These are phyloP conservation scores for Claviceps cyperi DNA, from an alignment of 2,329 filamentous ascomycete genomes.

Conservation along the genomic window DNA sequence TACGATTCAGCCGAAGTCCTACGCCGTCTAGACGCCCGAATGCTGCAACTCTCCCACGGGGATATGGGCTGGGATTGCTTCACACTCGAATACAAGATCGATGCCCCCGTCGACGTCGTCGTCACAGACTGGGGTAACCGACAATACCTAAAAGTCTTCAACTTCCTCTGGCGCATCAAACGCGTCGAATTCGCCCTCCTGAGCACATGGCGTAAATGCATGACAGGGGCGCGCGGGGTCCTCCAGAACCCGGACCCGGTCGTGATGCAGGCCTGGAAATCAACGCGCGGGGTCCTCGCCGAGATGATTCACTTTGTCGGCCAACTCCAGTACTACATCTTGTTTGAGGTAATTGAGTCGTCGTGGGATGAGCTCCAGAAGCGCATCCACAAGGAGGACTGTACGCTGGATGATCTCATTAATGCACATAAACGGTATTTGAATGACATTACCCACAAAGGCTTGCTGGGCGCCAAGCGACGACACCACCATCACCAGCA, in stretches of 20 bases:
- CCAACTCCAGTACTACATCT: conserved; percentile 94
- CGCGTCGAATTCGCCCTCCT: conserved; percentile 88
- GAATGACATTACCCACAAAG: conserved; percentile 89
- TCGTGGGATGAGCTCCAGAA: conserved; percentile 85
- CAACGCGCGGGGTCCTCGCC: conserved; percentile 71
- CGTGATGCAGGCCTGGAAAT: conserved; percentile 74
- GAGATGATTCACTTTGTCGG: conserved; percentile 99
- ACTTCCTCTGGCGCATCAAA: conserved; percentile 97
- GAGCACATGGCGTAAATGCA: conserved; percentile 86
- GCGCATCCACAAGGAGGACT: conserved; percentile 68
- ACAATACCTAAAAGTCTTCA: conserved; percentile 97
- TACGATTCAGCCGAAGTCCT: conserved; percentile 88
- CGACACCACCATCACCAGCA: conserved; percentile 17
- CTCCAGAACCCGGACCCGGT: conserved; percentile 57
- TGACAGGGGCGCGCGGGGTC: conserved; percentile 88
- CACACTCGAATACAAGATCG: conserved; percentile 96
- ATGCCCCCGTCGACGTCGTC: conserved; percentile 90
- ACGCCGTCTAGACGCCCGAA: conserved; percentile 83
- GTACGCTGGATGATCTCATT: conserved; percentile 90
- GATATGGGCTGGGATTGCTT: conserved; percentile 99
- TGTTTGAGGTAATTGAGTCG: conserved; percentile 95
- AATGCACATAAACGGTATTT: conserved; percentile 82
- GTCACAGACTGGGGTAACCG: conserved; percentile 91
- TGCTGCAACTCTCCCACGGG: conserved; percentile 90
- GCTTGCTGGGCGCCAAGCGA: conserved; percentile 63